Evolutionary conservation across 768 basidiomycete species (phyloP), one percentile per base, ranked within the genome.

Genomic region (Lentinula boryana): DNA sequence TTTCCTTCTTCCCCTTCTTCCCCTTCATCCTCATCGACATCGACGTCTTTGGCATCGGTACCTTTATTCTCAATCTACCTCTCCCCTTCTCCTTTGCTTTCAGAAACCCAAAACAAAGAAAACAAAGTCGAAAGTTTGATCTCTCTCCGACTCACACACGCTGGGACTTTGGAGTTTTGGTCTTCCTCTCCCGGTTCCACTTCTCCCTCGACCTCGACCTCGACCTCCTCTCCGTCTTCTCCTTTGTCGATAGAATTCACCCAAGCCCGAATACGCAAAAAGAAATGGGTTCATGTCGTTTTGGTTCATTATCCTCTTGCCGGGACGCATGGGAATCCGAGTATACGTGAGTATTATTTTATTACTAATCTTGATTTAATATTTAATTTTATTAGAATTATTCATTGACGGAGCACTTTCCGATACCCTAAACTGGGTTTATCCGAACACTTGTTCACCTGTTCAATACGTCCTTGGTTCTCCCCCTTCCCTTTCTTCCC

Each of bases 361-460:
- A n/a, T n/a, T n/a, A n/a, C n/a, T n/a, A n/a, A n/a, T n/a, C n/a
- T n/a, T n/a, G n/a, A n/a, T n/a, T n/a, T n/a, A n/a, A n/a, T n/a
- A n/a, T n/a, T n/a, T n/a, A n/a, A n/a, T n/a, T n/a, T n/a, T n/a
- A n/a, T n/a, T 57, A 91, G 90, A 89, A 4, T 65, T 93, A 0
- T 93, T 89, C 65, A 63, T 92, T 9, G 91, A 94, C 65, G 91
- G 92, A 10, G 77, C 80, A 4, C 75, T 90, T 18, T 78, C 75
- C 16, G 89, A 91, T 64, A 76, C 84, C 0, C 60, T 88, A 6
- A 83, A 86, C 55, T 84, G 84, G 78, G 65, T 71, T 12, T 92
- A 90, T 70, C 89, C 91, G 0, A 84, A 76, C 58, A 64, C 74
- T 10, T 84, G 82, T 16, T 33, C 36, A 1, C 64, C 68, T 21